Base-by-base conservation (phyloP, 192 early-diverging fungal genomes). In the Chytriomyces sp. region DNA sequence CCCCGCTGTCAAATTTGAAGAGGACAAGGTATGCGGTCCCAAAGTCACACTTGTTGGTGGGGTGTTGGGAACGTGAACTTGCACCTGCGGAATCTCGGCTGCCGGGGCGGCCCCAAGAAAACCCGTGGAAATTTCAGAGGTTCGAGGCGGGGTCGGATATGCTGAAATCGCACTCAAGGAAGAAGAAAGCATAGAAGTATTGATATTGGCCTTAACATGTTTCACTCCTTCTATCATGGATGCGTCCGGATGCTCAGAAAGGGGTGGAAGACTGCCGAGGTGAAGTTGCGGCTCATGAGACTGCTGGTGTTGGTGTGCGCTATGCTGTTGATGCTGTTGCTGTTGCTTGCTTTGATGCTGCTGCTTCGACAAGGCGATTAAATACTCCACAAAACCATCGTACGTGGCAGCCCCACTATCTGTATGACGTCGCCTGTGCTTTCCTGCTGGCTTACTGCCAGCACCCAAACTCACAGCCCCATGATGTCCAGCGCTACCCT, bases 121-220 rank as follows among this genome's bases (percentile, higher is more conserved):
- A n/a, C n/a, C 7, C 3, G 62, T 33, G 3, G 62, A 64, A 1
- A 64, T 39, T 44, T 64, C 62, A 17, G 40, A 44, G n/a, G n/a
- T 28, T 38, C 65, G 44, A 25, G 65, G 65, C 36, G 65, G 65
- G 10, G 65, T 68, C 5, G 65, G 65, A 53, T 68, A 68, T 28
- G 28, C 26, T 12, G 19, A 17, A 17, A 68, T 68, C 10, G 52
- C 52, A 19, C 19, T 52, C 6, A 68, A 34, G 5, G 65, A 68
- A n/a, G 65, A 68, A 19, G 65, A 68, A 19, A 68, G 54, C 33
- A 68, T 68, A 37, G 65, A 68, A 2, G 59, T 37, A 58, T 28
- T n/a, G 17, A n/a, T 49, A 22, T 49, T 22, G n/a, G n/a, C n/a
- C 44, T 49, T 49, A 49, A 49, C n/a, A 49, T 49, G 10, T 49